Percentiles rank a stretch among this genome's conserved stretches.
Evolutionary conservation across 2,329 filamentous ascomycete species (phyloP).

Genomic region (Blumeria hordei): DNA sequence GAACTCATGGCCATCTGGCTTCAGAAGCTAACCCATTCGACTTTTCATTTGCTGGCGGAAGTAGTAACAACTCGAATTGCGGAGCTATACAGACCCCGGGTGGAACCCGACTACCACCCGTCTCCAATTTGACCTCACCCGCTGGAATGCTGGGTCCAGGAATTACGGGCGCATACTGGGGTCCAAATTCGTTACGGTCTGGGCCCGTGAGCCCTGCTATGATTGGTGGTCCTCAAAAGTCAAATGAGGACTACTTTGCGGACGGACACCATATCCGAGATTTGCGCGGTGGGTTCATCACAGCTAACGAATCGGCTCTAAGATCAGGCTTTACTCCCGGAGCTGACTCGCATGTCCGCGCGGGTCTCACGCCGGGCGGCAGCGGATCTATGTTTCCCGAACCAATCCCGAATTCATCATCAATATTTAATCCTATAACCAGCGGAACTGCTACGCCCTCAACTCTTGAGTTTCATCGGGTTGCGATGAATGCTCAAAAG

Average conservation of each 20-base stretch:
- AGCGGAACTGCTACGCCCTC: constrained; percentile 69
- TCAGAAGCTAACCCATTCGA: constrained; percentile 94
- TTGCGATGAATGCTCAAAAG: constrained; percentile 59
- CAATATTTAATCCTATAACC: constrained; percentile 54
- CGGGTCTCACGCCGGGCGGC: constrained; percentile 78
- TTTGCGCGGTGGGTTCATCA: constrained; percentile 66
- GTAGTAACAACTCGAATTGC: constrained; percentile 19
- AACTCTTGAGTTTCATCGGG: constrained; percentile 84
- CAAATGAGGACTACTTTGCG: constrained; percentile 55
- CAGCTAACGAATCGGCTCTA: constrained; percentile 86
- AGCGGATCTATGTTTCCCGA: constrained; percentile 95
- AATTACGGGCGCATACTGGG: constrained; percentile 56
- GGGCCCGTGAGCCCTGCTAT: constrained; percentile 92
- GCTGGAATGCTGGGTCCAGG: constrained; percentile 55
- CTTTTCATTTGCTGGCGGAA: constrained; percentile 56
- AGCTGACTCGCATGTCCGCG: constrained; percentile 83
- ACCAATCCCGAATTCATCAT: constrained; percentile 67
- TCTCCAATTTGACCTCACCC: constrained; percentile 76
- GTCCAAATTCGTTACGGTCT: constrained; percentile 43
- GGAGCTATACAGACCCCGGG: constrained; percentile 49
- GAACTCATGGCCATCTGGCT: constrained; percentile 30
- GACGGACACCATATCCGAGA: constrained; percentile 35
- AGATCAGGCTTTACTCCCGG: constrained; percentile 81
- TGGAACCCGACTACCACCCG: constrained; percentile 61
- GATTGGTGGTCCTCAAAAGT: constrained; percentile 53